These are phyloP conservation scores for Leccinum ochraceum DNA, from an alignment of 768 basidiomycete genomes.

Conservation along the genomic window DNA sequence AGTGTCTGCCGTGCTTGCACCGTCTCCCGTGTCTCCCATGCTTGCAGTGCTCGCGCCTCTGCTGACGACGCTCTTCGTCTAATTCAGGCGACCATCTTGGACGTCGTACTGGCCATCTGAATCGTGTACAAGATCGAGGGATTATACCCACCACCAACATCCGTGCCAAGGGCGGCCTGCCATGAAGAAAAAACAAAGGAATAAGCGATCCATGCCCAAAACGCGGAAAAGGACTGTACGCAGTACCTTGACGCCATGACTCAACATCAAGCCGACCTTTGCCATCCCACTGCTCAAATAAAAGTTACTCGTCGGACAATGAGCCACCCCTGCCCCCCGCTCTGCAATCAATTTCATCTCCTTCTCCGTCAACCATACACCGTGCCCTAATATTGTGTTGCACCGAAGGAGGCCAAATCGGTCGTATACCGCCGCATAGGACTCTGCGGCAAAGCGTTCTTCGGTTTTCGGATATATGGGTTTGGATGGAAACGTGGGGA, in stretches of 20 bases:
- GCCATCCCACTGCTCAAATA: conserved; percentile 85
- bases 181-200: background rate
- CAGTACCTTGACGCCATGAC: conserved; percentile 76
- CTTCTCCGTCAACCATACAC: conserved; percentile 67
- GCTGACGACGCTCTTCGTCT: conserved; percentile 13
- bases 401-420: conserved; percentile 63
- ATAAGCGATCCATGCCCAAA: background rate
- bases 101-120: conserved; percentile 73
- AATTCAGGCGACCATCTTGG: conserved; percentile 60
- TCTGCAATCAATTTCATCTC: conserved; percentile 71
- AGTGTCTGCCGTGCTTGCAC: background rate
- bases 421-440: conserved; percentile 84
- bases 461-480: conserved; percentile 85
- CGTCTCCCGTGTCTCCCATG: background rate
- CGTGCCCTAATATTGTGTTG: conserved; percentile 87
- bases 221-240: background rate
- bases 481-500: conserved; percentile 74
- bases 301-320: conserved; percentile 95
- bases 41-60: background rate
- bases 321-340: conserved; percentile 73
- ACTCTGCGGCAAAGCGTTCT: conserved; percentile 61
- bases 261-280: conserved; percentile 71
- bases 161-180: conserved; percentile 89
- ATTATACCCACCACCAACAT: conserved; percentile 83
- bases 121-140: conserved; percentile 76